Evolutionary conservation across 495 filamentous ascomycete genomes (phyloP).

Genomic region (Hyaloscypha finlandica): DNA sequence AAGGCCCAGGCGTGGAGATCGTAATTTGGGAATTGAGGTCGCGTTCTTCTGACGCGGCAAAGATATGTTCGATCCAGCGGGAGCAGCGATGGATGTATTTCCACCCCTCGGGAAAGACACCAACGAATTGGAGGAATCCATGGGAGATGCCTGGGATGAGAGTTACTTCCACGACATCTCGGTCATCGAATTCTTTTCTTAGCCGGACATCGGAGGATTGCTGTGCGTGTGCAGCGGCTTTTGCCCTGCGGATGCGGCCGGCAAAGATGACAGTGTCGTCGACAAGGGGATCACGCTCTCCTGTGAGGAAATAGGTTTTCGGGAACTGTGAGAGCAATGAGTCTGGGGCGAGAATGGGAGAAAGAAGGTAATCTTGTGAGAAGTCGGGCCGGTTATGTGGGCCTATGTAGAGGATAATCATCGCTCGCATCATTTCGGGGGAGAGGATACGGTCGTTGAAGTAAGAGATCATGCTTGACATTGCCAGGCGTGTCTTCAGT

Average conservation of each 20-base stretch:
- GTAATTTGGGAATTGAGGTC: conserved; percentile 20
- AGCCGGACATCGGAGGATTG: conserved; percentile 20
- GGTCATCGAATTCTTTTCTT: conserved; percentile 66
- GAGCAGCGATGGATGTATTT: conserved; percentile 74
- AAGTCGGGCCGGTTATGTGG: conserved; percentile 93
- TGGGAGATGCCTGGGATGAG: conserved; percentile 88
- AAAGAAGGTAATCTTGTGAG: conserved; percentile 84
- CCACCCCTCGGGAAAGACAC: conserved; percentile 84
- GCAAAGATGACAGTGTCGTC: conserved; percentile 97
- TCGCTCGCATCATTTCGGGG: conserved; percentile 98
- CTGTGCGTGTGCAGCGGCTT: conserved; percentile 56
- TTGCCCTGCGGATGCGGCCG: conserved; percentile 79
- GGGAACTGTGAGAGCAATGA: conserved; percentile 79
- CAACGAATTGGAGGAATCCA: conserved; percentile 89
- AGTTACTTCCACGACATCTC: conserved; percentile 75
- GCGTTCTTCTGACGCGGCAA: conserved; percentile 52
- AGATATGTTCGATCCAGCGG: conserved; percentile 75
- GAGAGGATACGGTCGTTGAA: conserved; percentile 94
- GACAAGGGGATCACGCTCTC: conserved; percentile 91
- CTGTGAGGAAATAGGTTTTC: conserved; percentile 89
- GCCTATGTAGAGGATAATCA: conserved; percentile 98
- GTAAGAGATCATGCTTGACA: conserved; percentile 95
- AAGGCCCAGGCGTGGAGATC: conserved; percentile 6
- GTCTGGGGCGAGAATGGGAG: conserved; percentile 87
- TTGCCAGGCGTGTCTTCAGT: conserved; percentile 85